These are phyloP conservation scores for Parietichytrium sp. DNA, from an alignment of 108 stramenopile species.

Conservation along the genomic window DNA sequence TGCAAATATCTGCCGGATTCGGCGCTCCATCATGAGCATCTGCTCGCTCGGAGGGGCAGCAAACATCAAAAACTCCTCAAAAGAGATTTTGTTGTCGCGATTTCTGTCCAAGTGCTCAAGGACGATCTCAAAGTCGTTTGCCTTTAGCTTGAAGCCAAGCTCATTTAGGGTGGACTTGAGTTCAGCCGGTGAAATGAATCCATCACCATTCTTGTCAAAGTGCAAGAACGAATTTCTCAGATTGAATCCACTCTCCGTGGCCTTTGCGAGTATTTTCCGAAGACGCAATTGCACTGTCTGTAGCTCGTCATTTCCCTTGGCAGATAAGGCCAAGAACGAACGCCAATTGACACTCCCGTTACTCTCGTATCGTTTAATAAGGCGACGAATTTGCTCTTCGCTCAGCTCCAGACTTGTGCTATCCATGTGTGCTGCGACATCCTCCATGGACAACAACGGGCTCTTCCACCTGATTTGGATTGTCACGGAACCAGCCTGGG, in stretches of 20 bases:
- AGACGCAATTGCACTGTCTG: neutral
- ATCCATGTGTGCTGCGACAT: neutral
- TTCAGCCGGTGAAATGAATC: conserved; percentile 44
- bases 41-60: conserved; percentile 12
- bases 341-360: conserved; percentile 11
- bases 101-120: conserved; percentile 42
- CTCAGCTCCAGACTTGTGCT: neutral
- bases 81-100: conserved; percentile 43
- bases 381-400: neutral
- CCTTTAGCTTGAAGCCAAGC: conserved; percentile 43
- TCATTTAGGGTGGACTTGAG: conserved; percentile 35
- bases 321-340: neutral
- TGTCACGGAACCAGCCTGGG: conserved; percentile 25
- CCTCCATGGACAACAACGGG: neutral
- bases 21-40: neutral
- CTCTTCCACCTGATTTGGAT: conserved; percentile 38
- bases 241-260: neutral
- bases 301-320: neutral
- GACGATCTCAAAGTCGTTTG: conserved; percentile 33
- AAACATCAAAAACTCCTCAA: conserved; percentile 39
- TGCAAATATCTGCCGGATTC: too few relatives aligned
- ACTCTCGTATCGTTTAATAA: neutral
- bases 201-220: conserved; percentile 45
- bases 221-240: neutral
- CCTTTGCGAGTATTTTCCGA: neutral